These are phyloP conservation scores for Bipolaris cookei DNA, from an alignment of 2,329 filamentous ascomycete species.

Conservation along the genomic window DNA sequence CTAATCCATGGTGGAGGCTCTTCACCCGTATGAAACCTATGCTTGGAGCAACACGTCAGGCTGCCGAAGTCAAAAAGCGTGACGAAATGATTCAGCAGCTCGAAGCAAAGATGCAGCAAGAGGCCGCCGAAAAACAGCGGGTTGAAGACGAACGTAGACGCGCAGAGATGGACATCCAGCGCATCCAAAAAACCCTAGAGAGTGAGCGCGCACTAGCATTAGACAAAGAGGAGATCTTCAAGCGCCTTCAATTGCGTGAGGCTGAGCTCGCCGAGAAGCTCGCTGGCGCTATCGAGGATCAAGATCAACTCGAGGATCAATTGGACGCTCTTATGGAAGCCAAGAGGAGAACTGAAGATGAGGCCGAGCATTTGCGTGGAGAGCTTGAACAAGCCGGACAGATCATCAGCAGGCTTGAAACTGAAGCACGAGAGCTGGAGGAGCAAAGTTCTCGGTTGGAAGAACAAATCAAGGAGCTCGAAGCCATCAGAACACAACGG, in stretches of 20 bases:
- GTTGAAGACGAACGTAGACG: conserved; percentile 91
- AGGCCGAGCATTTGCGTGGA: conserved; percentile 76
- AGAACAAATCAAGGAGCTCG: conserved; percentile 71
- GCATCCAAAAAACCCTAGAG: conserved; percentile 91
- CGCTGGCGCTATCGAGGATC: conserved; percentile 87
- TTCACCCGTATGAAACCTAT: conserved; percentile 95
- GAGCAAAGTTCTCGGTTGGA: conserved; percentile 73
- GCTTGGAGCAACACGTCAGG: conserved; percentile 87
- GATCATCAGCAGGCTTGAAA: conserved; percentile 84
- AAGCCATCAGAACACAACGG: conserved; percentile 72
- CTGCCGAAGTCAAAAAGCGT: conserved; percentile 90
- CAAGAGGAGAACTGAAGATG: conserved; percentile 86
- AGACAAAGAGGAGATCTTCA: conserved; percentile 99
- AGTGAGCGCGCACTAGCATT: conserved; percentile 93
- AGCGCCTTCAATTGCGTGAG: conserved; percentile 90
- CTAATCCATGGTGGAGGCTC: conserved; percentile 97
- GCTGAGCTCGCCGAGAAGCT: conserved; percentile 92
- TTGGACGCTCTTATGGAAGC: conserved; percentile 86
- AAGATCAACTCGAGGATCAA: conserved; percentile 92
- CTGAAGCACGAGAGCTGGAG: conserved; percentile 79
- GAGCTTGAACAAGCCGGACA: conserved; percentile 91
- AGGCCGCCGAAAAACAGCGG: conserved; percentile 74
- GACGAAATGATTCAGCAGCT: conserved; percentile 92
- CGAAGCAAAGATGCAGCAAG: conserved; percentile 80
- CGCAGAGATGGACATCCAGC: conserved; percentile 83